Percentiles rank a stretch among this genome's conserved stretches.
Conservation (phyloP, 2,329 filamentous ascomycete genomes). For the Paracoccidioides lutzii region DNA sequence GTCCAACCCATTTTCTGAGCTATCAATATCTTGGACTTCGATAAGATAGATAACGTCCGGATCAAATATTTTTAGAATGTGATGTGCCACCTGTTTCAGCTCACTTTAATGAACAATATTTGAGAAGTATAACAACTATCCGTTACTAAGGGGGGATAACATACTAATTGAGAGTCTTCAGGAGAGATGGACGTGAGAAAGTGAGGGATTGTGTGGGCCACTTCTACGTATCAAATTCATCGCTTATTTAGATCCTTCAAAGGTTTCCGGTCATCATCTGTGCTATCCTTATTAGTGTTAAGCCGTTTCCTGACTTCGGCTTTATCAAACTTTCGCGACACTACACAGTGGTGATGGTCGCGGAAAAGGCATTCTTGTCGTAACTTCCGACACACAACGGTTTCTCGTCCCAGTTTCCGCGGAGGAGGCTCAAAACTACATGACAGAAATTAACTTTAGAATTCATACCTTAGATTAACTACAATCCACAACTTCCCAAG, state of each 20-base stretch:
- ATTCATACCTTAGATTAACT: background rate
- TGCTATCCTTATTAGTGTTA: background rate
- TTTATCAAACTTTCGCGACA: background rate
- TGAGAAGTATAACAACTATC: too few relatives aligned
- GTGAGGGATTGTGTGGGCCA: background rate
- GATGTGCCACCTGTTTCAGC: too few relatives aligned
- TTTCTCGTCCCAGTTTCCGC: background rate
- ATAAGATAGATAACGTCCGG: too few relatives aligned
- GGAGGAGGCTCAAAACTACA: background rate
- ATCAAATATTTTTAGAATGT: too few relatives aligned
- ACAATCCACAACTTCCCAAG: too few relatives aligned
- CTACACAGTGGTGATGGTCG: background rate
- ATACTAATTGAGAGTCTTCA: too few relatives aligned
- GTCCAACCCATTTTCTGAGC: too few relatives aligned
- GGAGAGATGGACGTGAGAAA: too few relatives aligned
- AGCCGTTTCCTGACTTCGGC: background rate
- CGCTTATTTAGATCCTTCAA: background rate
- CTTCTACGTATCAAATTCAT: background rate
- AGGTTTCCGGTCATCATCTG: too few relatives aligned
- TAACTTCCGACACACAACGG: background rate
- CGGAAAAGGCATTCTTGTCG: background rate
- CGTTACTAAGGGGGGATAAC: too few relatives aligned
- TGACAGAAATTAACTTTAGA: background rate
- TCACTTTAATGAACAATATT: too few relatives aligned
- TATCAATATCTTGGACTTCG: too few relatives aligned